Evolutionary conservation across 768 basidiomycete species (phyloP).

Genomic region (Tylopilus balloui): DNA sequence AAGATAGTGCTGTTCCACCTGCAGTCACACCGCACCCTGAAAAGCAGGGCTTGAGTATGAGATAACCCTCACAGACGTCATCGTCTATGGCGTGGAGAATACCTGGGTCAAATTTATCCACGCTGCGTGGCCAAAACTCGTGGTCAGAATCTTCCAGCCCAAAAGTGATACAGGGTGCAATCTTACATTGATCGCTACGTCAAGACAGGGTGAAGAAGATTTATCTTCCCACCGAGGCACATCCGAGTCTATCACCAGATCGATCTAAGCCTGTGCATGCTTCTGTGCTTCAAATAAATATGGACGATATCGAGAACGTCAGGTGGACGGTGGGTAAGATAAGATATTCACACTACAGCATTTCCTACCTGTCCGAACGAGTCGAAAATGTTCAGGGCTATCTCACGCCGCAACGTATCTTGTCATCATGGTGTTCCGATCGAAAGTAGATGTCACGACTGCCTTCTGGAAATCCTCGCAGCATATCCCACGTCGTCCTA

Average conservation of each 20-base stretch:
- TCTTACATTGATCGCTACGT: constrained; percentile 12
- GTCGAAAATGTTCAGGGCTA: too few species aligned
- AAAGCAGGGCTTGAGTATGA: constrained; percentile 42
- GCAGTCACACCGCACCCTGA: neutral
- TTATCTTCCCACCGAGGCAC: constrained; percentile 16
- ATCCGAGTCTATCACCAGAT: constrained; percentile 5
- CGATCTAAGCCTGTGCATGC: constrained; percentile 14
- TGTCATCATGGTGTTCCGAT: too few species aligned
- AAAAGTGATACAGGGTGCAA: constrained; percentile 10
- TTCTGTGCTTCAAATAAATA: constrained; percentile 12
- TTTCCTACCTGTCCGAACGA: constrained; percentile 3
- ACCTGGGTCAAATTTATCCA: neutral
- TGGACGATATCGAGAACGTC: constrained; percentile 5
- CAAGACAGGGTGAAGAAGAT: constrained; percentile 5
- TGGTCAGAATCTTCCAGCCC: neutral
- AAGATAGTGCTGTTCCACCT: too few species aligned
- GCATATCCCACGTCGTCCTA: too few species aligned
- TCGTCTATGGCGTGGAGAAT: constrained; percentile 33
- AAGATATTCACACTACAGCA: too few species aligned
- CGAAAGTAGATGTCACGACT: too few species aligned
- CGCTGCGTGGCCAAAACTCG: neutral
- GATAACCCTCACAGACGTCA: constrained; percentile 26
- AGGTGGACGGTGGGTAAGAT: neutral
- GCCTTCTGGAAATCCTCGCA: too few species aligned
- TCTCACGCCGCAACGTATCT: neutral